Conservation (phyloP, 2,329 filamentous ascomycete species). For the Cladosporium sp. region DNA sequence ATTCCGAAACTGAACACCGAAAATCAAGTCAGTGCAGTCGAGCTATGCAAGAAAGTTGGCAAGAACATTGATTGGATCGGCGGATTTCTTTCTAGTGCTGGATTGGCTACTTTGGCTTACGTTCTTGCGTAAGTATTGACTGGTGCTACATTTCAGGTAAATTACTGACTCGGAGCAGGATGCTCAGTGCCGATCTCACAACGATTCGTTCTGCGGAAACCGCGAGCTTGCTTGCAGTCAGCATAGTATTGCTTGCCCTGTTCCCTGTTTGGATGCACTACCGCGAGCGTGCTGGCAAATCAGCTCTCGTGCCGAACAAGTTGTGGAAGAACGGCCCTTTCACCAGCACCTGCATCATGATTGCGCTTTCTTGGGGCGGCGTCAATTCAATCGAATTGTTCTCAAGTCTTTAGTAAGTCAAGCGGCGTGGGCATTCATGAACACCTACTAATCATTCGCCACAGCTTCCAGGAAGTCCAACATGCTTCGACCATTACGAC, state of each 20-base stretch:
- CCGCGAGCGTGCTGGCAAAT: constrained; percentile 48
- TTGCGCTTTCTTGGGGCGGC: constrained; percentile 45
- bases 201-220: constrained; percentile 28
- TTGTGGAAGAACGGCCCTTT: constrained; percentile 62
- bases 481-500: constrained; percentile 34
- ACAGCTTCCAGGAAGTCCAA: constrained; percentile 47
- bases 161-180: not conserved
- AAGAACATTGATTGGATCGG: constrained; percentile 59
- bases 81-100: constrained; percentile 48
- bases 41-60: constrained; percentile 31
- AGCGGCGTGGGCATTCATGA: not conserved
- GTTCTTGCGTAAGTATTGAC: constrained; percentile 44
- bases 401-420: constrained; percentile 15
- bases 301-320: constrained; percentile 64
- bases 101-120: constrained; percentile 55
- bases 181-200: constrained; percentile 28
- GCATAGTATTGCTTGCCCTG: constrained; percentile 46
- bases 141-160: too few species aligned
- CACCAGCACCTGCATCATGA: constrained; percentile 54
- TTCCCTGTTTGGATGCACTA: constrained; percentile 61
- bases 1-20: constrained; percentile 36
- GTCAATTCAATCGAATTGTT: constrained; percentile 35
- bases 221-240: constrained; percentile 47
- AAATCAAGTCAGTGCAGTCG: constrained; percentile 23
- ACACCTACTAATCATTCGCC: not conserved